Base-by-base conservation (phyloP, 73 alveolate genomes). In the Stentor coeruleus region DNA sequence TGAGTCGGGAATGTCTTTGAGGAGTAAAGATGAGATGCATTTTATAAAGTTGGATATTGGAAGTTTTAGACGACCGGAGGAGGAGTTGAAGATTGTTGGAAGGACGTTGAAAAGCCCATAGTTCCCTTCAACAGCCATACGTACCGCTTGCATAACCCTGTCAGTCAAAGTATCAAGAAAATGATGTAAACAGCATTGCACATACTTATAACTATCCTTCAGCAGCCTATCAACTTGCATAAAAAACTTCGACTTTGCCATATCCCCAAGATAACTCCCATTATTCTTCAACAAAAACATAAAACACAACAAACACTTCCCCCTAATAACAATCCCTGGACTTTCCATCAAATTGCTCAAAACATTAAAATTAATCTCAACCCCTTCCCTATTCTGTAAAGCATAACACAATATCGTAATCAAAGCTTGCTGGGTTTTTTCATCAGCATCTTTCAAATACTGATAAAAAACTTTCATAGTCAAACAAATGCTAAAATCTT, bases 381-480 rank as follows among this genome's bases (percentile, higher is more conserved):
- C 20, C 2, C 14, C 38, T 75, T 75, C 66, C 14, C 33, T 75
- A 75, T 75, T 31, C 33, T 75, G 31, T 14, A 75, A 75, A 2
- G 80, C 14, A 35, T 85, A 41, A 59, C 91, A 91, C 58, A 92
- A 81, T 84, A 92, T 87, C 3, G 97, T 89, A 40, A 94, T 88
- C 58, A 90, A 86, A 3, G 98, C 97, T 75, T 94, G 84, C 77
- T 94, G 89, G 33, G 90, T 90, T 74, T 94, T 82, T 3, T 89
- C 60, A 72, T 85, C 86, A 26, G 94, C 93, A 28, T 92, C 97
- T 4, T 57, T 55, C 49, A 92, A 87, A 15, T 35, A 15, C 89
- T 87, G 75, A 76, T 82, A 75, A 83, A 92, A 38, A 87, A 75
- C 28, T n/a, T 75, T 75, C 11, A n/a, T 14, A n/a, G 39, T 20